Evolutionary conservation across 2,329 filamentous ascomycete species (phyloP).

Genomic region (Monilinia aucupariae): DNA sequence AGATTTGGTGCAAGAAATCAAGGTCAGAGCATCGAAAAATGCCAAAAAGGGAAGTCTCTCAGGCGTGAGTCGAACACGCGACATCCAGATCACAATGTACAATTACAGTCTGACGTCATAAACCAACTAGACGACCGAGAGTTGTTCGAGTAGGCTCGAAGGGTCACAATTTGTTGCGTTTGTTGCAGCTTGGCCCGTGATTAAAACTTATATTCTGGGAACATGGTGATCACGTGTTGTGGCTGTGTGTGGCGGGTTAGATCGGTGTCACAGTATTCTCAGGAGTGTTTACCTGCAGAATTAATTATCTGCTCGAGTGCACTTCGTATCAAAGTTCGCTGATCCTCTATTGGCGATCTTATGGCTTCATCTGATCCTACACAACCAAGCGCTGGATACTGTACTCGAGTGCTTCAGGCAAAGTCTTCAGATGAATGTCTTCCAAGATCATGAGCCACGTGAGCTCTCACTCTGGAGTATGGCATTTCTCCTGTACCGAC

Average conservation of each 20-base stretch:
- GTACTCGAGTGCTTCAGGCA: too few relatives aligned
- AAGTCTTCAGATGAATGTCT: too few relatives aligned
- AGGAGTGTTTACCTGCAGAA: too few relatives aligned
- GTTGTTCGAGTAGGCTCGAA: constrained; percentile 8
- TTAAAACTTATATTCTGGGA: neutral
- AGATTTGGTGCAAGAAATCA: neutral
- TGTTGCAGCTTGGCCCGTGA: accelerated
- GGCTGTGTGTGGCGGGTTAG: too few relatives aligned
- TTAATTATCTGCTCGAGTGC: too few relatives aligned
- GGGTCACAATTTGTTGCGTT: constrained; percentile 12
- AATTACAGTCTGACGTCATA: constrained; percentile 19
- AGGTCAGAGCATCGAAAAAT: neutral
- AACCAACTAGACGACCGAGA: constrained; percentile 20
- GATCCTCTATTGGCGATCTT: too few relatives aligned
- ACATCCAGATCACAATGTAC: constrained; percentile 5
- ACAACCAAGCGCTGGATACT: too few relatives aligned
- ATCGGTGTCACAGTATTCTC: too few relatives aligned
- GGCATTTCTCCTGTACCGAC: neutral
- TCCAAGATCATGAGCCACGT: too few relatives aligned
- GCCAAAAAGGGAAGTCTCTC: neutral
- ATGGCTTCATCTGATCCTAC: too few relatives aligned
- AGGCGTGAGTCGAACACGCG: constrained; percentile 18
- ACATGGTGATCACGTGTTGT: too few relatives aligned
- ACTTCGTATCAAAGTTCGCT: too few relatives aligned
- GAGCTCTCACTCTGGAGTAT: neutral